Conservation (phyloP, 2,329 filamentous ascomycete genomes). For the Colletotrichum abscissum region DNA sequence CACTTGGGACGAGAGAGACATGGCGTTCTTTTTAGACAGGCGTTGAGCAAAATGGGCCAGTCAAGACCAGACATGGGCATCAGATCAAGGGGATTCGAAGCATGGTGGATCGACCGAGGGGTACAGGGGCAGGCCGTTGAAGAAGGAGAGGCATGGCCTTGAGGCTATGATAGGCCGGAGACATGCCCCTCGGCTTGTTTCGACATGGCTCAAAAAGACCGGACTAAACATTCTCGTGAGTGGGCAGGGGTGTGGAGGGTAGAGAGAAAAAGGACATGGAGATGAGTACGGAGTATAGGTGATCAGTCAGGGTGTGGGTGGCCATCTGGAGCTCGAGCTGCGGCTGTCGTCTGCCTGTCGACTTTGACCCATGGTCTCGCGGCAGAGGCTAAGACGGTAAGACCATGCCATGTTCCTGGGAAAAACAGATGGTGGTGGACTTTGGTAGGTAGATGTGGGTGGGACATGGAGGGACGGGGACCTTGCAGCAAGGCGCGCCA, state of each 20-base stretch:
- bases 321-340: slow-evolving; percentile 12
- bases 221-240: slow-evolving; percentile 43
- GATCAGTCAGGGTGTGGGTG: not conserved
- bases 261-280: not conserved
- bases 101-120: slow-evolving; percentile 48
- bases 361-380: slow-evolving; percentile 7
- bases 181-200: slow-evolving; percentile 36
- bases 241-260: slow-evolving; percentile 29
- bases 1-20: slow-evolving; percentile 37
- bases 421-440: not conserved
- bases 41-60: slow-evolving; percentile 45
- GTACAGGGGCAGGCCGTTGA: slow-evolving; percentile 40
- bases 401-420: slow-evolving; percentile 15
- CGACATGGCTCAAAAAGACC: slow-evolving; percentile 35
- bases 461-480: slow-evolving; percentile 30
- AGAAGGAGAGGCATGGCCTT: slow-evolving; percentile 33
- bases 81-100: slow-evolving; percentile 50
- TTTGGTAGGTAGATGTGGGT: not conserved
- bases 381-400: slow-evolving; percentile 14
- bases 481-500: slow-evolving; percentile 30
- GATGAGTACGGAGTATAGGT: too few species aligned
- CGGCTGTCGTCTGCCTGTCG: slow-evolving; percentile 11
- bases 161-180: slow-evolving; percentile 45
- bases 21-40: slow-evolving; percentile 36
- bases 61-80: slow-evolving; percentile 48